Conservation (phyloP, 768 basidiomycete genomes). For the Coprinellus micaceus region DNA sequence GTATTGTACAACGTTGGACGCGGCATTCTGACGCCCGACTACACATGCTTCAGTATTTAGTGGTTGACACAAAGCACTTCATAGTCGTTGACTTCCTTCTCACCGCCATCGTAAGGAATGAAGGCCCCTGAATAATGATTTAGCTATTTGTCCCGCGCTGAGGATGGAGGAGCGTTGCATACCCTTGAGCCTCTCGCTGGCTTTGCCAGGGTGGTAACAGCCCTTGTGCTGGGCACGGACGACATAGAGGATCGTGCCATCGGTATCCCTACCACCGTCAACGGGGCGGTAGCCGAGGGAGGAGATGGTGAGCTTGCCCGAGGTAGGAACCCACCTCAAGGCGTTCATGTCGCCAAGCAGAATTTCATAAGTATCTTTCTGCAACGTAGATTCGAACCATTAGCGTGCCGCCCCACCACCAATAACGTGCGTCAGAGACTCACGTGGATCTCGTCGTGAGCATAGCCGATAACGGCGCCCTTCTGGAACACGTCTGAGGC, state of each 20-base stretch:
- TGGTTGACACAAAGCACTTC: constrained; percentile 36
- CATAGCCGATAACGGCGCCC: constrained; percentile 63
- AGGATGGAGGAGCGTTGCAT: constrained; percentile 13
- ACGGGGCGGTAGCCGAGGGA: constrained; percentile 50
- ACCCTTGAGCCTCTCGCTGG: constrained; percentile 51
- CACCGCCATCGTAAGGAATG: constrained; percentile 49
- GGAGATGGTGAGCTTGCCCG: constrained; percentile 42
- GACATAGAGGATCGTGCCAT: constrained; percentile 59
- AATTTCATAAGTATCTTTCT: constrained; percentile 65
- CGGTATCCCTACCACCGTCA: constrained; percentile 63
- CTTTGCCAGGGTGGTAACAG: constrained; percentile 63
- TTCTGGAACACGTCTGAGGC: constrained; percentile 54
- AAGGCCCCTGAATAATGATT: constrained; percentile 42
- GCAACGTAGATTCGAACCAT: background rate
- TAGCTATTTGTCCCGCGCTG: too few species aligned
- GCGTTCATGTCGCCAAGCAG: constrained; percentile 60
- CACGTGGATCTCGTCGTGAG: constrained; percentile 57
- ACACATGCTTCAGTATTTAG: background rate
- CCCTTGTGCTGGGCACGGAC: constrained; percentile 53
- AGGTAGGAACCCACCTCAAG: constrained; percentile 53
- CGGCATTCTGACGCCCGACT: too few species aligned
- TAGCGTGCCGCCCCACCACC: background rate
- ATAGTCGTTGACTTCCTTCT: constrained; percentile 46
- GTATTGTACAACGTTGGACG: too few species aligned
- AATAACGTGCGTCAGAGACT: constrained; percentile 3